phyloP scores from a whole-genome alignment of 129 eudicot genomes.

The Glebionis coronaria region DNA sequence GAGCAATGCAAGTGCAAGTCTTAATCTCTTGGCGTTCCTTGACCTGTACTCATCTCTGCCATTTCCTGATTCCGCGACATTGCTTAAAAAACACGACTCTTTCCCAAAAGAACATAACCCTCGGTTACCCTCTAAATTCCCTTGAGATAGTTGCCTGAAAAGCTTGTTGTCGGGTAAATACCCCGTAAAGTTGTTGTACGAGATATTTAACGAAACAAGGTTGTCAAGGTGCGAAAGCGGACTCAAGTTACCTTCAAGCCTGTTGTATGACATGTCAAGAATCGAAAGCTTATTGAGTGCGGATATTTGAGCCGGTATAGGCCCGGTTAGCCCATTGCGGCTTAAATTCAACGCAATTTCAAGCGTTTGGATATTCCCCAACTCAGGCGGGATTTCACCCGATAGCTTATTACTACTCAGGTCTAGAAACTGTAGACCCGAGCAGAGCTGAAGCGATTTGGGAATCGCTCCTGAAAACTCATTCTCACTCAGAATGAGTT shows the following conservation, averaged over 20 bases:
- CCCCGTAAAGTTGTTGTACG: constrained; percentile 64
- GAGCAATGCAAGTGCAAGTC: constrained; percentile 60
- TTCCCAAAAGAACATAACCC: constrained; percentile 56
- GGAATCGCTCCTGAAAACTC: constrained; percentile 56
- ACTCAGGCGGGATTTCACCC: constrained; percentile 46
- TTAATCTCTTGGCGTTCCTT: constrained; percentile 43
- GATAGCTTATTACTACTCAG: constrained; percentile 51
- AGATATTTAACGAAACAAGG: constrained; percentile 61
- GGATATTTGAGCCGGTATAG: constrained; percentile 53
- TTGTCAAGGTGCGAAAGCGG: constrained; percentile 55
- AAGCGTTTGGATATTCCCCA: constrained; percentile 51
- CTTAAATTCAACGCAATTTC: constrained; percentile 64
- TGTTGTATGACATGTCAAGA: constrained; percentile 65
- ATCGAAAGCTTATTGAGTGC: constrained; percentile 63
- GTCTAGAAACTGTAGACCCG: constrained; percentile 66
- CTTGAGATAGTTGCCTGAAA: constrained; percentile 49
- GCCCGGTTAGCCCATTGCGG: constrained; percentile 52
- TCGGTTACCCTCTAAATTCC: constrained; percentile 54
- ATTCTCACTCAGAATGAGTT: constrained; percentile 50
- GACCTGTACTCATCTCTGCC: constrained; percentile 25
- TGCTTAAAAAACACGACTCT: constrained; percentile 54
- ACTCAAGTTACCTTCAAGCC: constrained; percentile 52
- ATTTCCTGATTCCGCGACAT: constrained; percentile 23
- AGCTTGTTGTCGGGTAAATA: constrained; percentile 72
- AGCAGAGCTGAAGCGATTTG: constrained; percentile 52